A percentile compares a stretch with the other conserved stretches of the same genome.
Evolutionary conservation across 148 eudicot species (phyloP).

Genomic region (Limonium bicolor): DNA sequence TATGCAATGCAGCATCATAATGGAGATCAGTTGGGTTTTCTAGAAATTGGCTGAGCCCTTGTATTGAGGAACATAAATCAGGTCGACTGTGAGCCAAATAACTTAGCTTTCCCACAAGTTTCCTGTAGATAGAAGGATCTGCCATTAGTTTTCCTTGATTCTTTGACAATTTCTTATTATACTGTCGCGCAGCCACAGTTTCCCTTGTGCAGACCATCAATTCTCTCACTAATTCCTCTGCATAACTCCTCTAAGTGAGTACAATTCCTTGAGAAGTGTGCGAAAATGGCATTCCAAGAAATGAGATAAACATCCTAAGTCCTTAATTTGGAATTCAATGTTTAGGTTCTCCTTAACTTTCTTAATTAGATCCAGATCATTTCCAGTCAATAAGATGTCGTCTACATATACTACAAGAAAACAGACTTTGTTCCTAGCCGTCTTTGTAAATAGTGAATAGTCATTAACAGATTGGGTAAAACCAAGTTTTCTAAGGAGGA

Average conservation of each 20-base stretch:
- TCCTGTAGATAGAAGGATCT: neutral
- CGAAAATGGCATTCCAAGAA: neutral
- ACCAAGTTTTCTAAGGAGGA: too few relatives aligned
- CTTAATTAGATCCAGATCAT: neutral
- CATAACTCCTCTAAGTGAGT: neutral
- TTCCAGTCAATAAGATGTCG: neutral
- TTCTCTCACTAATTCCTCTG: neutral
- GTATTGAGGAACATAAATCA: neutral
- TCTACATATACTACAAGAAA: neutral
- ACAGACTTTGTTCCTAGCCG: too few relatives aligned
- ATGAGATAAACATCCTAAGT: too few relatives aligned
- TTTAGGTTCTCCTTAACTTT: neutral
- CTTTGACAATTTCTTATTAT: neutral
- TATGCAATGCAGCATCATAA: neutral
- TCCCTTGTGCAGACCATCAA: neutral
- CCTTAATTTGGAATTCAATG: neutral
- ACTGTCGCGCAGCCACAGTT: neutral
- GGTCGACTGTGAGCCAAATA: neutral
- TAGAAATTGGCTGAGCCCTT: constrained; percentile 5
- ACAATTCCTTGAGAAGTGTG: neutral
- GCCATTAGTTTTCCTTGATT: neutral
- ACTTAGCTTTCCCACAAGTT: constrained; percentile 1
- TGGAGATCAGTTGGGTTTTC: neutral
- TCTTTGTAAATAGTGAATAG: too few relatives aligned
- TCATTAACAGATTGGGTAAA: too few relatives aligned